Conservation (phyloP, 345 rosid species). For the Gossypium arboreum region DNA sequence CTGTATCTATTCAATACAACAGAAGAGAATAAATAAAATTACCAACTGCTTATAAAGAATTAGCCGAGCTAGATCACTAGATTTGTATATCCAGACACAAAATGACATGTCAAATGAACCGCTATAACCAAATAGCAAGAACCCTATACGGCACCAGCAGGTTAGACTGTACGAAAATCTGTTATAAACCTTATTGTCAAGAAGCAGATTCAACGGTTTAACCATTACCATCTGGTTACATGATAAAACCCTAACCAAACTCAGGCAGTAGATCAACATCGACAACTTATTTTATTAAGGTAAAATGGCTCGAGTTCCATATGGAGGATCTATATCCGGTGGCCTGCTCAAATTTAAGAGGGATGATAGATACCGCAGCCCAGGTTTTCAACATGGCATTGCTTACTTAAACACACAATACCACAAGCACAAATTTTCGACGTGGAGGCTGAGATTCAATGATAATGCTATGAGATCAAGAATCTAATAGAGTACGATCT, state of each 20-base stretch:
- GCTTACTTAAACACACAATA: background rate
- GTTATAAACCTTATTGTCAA: background rate
- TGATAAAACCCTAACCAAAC: background rate
- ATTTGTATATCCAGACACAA: background rate
- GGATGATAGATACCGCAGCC: background rate
- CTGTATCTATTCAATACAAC: conserved; percentile 47
- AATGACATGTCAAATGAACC: background rate
- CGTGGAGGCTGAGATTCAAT: background rate
- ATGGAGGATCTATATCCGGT: background rate
- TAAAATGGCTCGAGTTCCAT: background rate
- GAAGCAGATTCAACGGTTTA: background rate
- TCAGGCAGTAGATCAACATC: background rate
- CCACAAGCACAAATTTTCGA: background rate
- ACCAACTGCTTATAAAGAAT: background rate
- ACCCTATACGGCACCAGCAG: background rate
- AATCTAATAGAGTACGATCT: background rate
- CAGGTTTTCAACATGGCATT: background rate
- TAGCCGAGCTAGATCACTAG: background rate
- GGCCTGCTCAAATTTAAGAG: background rate
- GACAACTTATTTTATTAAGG: background rate
- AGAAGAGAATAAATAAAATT: background rate
- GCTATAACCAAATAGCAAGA: background rate
- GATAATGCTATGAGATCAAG: background rate
- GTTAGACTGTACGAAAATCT: background rate
- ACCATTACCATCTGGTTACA: background rate